These are phyloP conservation scores for Trichophyton rubrum DNA, from an alignment of 2,329 filamentous ascomycete genomes.

Conservation along the genomic window DNA sequence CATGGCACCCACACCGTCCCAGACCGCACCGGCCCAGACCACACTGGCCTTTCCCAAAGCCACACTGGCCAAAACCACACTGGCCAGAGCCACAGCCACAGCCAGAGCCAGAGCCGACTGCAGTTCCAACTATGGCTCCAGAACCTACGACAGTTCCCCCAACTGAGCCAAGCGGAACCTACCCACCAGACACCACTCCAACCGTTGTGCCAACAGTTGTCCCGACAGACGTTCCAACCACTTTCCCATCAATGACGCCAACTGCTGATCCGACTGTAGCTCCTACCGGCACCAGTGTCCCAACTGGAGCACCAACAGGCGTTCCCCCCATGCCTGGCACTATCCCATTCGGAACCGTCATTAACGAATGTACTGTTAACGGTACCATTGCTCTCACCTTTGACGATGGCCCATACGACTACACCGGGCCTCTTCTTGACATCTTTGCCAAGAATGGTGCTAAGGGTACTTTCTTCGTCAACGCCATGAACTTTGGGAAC, in stretches of 20 bases:
- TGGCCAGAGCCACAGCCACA: not conserved
- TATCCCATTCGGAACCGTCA: conserved; percentile 5
- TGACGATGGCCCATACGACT: conserved; percentile 67
- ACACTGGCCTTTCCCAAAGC: not conserved
- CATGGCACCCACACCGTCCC: not conserved
- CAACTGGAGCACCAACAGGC: not conserved
- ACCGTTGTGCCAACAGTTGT: not conserved
- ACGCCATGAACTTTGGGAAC: conserved; percentile 39
- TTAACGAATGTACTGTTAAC: conserved; percentile 10
- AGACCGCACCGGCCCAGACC: not conserved
- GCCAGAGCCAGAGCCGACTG: not conserved
- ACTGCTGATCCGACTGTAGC: not conserved
- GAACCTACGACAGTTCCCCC: not conserved
- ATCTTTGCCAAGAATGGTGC: conserved; percentile 53
- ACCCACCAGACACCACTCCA: not conserved
- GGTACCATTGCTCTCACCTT: conserved; percentile 74
- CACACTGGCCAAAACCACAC: not conserved
- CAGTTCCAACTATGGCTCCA: not conserved
- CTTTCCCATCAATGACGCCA: not conserved
- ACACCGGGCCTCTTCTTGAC: conserved; percentile 58
- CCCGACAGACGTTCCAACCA: not conserved
- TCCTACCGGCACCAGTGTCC: not conserved
- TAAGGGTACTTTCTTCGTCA: conserved; percentile 76
- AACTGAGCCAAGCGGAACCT: not conserved
- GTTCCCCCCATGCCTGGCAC: not conserved